Percentiles rank a stretch among this genome's conserved stretches.
Conservation (phyloP, 2,329 filamentous ascomycete genomes). For the Cucurbitaria berberidis region DNA sequence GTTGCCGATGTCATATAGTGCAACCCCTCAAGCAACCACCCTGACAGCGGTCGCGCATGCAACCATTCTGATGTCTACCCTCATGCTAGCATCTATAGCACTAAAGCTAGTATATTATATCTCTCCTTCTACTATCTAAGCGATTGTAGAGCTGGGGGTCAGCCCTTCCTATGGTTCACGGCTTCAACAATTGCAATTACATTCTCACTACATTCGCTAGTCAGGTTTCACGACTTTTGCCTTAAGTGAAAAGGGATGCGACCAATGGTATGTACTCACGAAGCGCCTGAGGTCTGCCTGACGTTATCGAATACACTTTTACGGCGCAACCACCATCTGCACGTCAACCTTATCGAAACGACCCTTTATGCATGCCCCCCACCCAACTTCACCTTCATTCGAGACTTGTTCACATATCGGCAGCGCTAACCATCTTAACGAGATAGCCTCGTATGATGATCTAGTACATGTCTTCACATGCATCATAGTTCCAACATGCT, state of each 20-base stretch:
- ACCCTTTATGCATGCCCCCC: constrained; percentile 1
- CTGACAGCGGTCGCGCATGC: not conserved
- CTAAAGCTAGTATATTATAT: not conserved
- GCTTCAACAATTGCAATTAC: too few relatives aligned
- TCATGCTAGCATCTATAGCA: not conserved
- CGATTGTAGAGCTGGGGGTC: too few relatives aligned
- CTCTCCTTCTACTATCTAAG: too few relatives aligned
- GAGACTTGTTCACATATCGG: not conserved
- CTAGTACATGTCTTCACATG: not conserved
- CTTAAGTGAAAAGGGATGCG: not conserved
- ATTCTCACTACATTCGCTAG: not conserved
- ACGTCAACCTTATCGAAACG: constrained; percentile 6
- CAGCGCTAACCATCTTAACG: not conserved
- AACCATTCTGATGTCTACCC: not conserved
- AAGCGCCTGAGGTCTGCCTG: constrained; percentile 6
- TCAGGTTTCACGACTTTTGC: not conserved
- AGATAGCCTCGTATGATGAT: not conserved
- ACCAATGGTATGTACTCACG: constrained; percentile 3
- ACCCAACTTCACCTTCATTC: not conserved
- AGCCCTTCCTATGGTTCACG: too few relatives aligned
- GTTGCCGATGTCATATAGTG: not conserved
- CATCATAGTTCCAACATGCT: not conserved
- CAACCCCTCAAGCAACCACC: not conserved
- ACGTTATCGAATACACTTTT: not conserved
- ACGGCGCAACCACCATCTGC: constrained; percentile 3